Base-by-base conservation (phyloP, 352 stramenopile species). In the Chrysophaeum taylorii region DNA sequence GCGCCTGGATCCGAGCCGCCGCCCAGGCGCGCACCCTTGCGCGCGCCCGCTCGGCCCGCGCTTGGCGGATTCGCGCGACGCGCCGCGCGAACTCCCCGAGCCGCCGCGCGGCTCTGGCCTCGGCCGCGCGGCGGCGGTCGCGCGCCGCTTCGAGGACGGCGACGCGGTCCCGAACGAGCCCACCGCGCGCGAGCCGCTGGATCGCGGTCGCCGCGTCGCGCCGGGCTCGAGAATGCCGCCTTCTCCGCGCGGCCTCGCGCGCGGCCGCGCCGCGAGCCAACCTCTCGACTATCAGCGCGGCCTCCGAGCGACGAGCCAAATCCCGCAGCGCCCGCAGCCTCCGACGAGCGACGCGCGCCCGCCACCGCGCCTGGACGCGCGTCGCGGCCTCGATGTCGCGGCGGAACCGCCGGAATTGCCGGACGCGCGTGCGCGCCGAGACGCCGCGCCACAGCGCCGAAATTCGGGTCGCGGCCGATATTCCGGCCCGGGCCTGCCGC, bases 41-140 rank as follows among this genome's bases (percentile, higher is more conserved):
- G 31, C 4, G 33, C 12, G 39, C 45, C 45, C 50, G 27, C n/a
- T 25, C 37, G 14, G 9, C 16, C 27, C 68, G 61, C 25, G 27
- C 52, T 4, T 25, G 38, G 21, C 41, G 33, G 21, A 31, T 53
- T 7, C 68, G 61, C 29, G 45, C 43, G 29, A 31, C 43, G 37
- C 33, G 29, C 68, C 68, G 68, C 60, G 53, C 60, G 60, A 42
- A 12, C 60, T 67, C 53, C 60, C 53, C 60, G 31, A 72, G 21
- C 48, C 1, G 1, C 31, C 16, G 4, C 35, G 50, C 68, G 50
- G 41, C 50, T 31, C 21, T 21, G 9, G 21, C 23, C 29, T 63
- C 60, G 35, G 14, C 18, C 31, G 5, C 52, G 61, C 45, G 36
- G 36, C n/a, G 25, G 16, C 1, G 23, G 9, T 33, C 14, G 5